Base-by-base conservation (phyloP, 2,329 filamentous ascomycete species). In the Elsinoe batatas region DNA sequence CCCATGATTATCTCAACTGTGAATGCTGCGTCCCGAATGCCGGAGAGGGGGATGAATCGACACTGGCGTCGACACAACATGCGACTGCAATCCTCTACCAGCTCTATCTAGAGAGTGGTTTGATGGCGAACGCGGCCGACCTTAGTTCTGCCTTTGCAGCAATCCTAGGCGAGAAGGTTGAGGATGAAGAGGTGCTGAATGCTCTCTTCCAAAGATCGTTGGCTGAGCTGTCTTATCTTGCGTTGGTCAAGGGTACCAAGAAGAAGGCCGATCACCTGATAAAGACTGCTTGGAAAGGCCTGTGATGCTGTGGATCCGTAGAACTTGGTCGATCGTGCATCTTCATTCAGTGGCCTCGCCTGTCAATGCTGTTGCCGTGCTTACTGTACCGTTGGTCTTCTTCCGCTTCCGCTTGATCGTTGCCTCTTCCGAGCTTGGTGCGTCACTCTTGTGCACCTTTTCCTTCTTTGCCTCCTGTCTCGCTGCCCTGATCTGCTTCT, bases 231-330 rank as follows among this genome's bases (percentile, higher is more conserved):
- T 85, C 84, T 68, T 81, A 84, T 54, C 76, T 98, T 64, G 93
- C 93, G 6, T 85, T 96, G 71, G 79, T 97, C 59, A 96, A 93
- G 74, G 79, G 80, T 59, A 97, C 86, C 65, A 87, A 85, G 71
- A 95, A 91, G 76, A 95, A 95, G 76, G 82, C 84, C 20, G 93
- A 97, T 68, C 91, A 97, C 71, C 75, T 97, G 62, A 84, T 88
- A 37, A 97, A 96, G 74, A 77, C 90, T 35, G 74, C 77, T 53
- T 88, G 84, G 82, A 90, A 87, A 68, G 93, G 91, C 63, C 73
- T 93, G 59, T 82, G 64, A 43, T 13, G 35, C 7, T 22, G 20
- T 53, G 35, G 36, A 11, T 10, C 13, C 12, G 13, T 18, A 38
- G 26, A 38, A 5, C 4, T 12, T n/a, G 40, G 8, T 22, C 40